phyloP scores from a whole-genome alignment of 495 filamentous ascomycete species.

The Massariosphaeria phaeospora region DNA sequence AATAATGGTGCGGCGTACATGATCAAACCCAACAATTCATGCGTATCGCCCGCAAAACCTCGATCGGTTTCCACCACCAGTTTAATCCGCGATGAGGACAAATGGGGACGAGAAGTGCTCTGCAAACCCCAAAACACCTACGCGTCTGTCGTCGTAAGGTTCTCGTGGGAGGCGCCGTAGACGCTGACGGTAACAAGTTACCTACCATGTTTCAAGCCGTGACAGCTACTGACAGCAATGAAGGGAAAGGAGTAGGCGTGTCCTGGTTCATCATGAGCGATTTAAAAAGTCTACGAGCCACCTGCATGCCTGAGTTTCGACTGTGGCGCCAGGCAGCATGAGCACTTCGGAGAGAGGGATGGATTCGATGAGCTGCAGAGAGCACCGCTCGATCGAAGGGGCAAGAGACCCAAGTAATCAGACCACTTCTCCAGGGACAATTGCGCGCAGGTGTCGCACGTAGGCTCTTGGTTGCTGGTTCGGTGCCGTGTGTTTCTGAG shows the following conservation, averaged over 20 bases:
- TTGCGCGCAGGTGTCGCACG: conserved; percentile 25
- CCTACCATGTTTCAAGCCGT: neutral
- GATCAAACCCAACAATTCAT: conserved; percentile 19
- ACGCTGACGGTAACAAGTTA: no score
- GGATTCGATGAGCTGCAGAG: neutral
- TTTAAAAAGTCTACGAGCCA: conserved; percentile 1
- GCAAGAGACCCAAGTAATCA: conserved; percentile 11
- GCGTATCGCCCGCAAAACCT: conserved; percentile 17
- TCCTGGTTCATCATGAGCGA: conserved; percentile 2
- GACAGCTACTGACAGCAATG: neutral
- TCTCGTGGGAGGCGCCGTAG: no score
- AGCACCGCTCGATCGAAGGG: no score
- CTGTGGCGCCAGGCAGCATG: conserved; percentile 1
- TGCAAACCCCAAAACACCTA: neutral
- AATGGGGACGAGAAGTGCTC: conserved; percentile 3
- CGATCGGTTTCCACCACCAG: neutral
- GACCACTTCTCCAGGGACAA: neutral
- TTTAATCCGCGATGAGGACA: neutral
- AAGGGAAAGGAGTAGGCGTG: neutral
- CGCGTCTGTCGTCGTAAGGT: neutral
- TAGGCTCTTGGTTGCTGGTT: conserved; percentile 8
- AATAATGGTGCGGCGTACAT: conserved; percentile 6
- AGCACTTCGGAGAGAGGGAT: neutral
- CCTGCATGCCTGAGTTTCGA: conserved; percentile 4
- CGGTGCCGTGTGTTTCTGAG: conserved; percentile 21